phyloP scores from a whole-genome alignment of 768 basidiomycete species.

The Mycena indigotica region DNA sequence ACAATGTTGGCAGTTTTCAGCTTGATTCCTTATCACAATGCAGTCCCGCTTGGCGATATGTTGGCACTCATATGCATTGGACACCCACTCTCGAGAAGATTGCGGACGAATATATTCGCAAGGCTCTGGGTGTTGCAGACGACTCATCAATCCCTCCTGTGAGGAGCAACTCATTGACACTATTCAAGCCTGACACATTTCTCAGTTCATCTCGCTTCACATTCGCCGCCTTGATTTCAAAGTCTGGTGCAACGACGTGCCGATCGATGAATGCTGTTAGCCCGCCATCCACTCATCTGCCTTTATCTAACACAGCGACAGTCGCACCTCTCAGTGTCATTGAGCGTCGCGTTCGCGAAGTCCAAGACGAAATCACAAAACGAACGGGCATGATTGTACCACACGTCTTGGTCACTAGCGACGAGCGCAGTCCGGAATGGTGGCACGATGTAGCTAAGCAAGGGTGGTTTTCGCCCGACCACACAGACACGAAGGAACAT shows the following conservation, averaged over 20 bases:
- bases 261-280: constrained; percentile 41
- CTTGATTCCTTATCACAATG: neutral
- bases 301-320: neutral
- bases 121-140: constrained; percentile 41
- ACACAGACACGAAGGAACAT: constrained; percentile 46
- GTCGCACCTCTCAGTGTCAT: constrained; percentile 58
- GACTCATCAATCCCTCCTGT: constrained; percentile 49
- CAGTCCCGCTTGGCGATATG: constrained; percentile 60
- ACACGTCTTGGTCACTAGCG: constrained; percentile 65
- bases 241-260: constrained; percentile 44
- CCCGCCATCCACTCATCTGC: neutral
- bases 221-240: constrained; percentile 58
- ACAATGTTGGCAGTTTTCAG: neutral
- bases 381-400: constrained; percentile 48
- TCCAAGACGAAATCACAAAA: constrained; percentile 49
- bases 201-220: constrained; percentile 60
- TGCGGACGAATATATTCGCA: constrained; percentile 48
- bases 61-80: constrained; percentile 57
- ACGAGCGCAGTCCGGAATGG: constrained; percentile 59
- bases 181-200: neutral
- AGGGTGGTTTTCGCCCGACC: constrained; percentile 59
- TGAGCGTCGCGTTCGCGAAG: constrained; percentile 56
- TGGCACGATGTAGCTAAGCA: constrained; percentile 52
- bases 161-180: constrained; percentile 24
- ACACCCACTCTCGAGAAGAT: constrained; percentile 41